Evolutionary conservation across 129 eudicot species (phyloP).

Genomic region (Solidago caesia): DNA sequence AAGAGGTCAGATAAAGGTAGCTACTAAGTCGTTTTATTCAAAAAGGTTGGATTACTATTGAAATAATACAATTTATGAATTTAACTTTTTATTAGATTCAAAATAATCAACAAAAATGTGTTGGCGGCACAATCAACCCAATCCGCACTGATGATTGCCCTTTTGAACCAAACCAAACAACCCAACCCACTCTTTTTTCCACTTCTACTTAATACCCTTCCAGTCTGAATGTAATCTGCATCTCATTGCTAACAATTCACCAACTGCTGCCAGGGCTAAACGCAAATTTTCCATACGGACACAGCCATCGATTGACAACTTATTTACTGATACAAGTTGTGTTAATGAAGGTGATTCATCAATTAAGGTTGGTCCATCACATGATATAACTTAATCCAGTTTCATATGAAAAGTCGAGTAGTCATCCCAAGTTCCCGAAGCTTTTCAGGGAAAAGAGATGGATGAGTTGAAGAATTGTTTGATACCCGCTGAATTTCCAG

Average conservation of each 20-base stretch:
- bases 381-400: constrained; percentile 29
- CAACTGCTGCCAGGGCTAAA: constrained; percentile 39
- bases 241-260: background rate
- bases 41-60: background rate
- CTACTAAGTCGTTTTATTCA: background rate
- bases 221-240: background rate
- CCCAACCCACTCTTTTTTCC: background rate
- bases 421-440: constrained; percentile 33
- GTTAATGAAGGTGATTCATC: constrained; percentile 24
- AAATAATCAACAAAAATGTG: too few species aligned
- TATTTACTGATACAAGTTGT: constrained; percentile 21
- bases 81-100: too few species aligned
- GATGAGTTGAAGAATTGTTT: constrained; percentile 30
- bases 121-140: too few species aligned
- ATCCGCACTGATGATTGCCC: too few species aligned
- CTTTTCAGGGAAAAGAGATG: constrained; percentile 36
- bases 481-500: constrained; percentile 32
- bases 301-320: constrained; percentile 32
- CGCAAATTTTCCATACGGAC: constrained; percentile 41
- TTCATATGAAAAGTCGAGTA: background rate
- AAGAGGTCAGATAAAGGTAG: constrained; percentile 52
- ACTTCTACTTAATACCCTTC: background rate
- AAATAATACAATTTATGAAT: background rate
- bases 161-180: background rate
- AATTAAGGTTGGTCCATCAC: constrained; percentile 27